Percentiles rank a stretch among this genome's conserved stretches.
These are phyloP conservation scores for Rhizopus stolonifer DNA, from an alignment of 371 early-diverging fungal genomes.

Conservation along the genomic window DNA sequence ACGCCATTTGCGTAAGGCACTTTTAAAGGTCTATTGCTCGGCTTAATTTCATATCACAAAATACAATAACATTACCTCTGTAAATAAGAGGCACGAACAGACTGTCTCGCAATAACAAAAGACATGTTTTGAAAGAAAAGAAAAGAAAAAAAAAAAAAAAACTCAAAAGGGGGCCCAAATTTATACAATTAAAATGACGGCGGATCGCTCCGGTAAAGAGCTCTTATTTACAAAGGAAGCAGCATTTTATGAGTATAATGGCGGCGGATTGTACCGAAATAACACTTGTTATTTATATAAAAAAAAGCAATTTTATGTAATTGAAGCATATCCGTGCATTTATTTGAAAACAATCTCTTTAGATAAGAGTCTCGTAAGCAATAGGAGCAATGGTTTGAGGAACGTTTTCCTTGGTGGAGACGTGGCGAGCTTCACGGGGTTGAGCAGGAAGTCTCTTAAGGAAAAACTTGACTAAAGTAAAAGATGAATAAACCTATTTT, in stretches of 20 bases:
- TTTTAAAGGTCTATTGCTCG: neutral
- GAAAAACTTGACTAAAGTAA: neutral
- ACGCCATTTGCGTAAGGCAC: neutral
- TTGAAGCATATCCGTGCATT: neutral
- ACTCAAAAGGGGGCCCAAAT: neutral
- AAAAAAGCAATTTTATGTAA: neutral
- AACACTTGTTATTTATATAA: neutral
- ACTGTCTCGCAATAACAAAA: slow-evolving; percentile 7
- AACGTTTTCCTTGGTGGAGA: slow-evolving; percentile 87
- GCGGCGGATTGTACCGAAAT: no score
- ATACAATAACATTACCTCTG: neutral
- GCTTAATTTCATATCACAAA: neutral
- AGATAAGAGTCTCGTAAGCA: slow-evolving; percentile 91
- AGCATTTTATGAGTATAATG: no score
- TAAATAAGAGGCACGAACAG: neutral
- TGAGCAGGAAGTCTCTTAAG: slow-evolving; percentile 94
- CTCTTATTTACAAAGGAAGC: no score
- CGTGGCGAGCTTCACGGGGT: slow-evolving; percentile 91
- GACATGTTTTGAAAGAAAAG: slow-evolving; percentile 6
- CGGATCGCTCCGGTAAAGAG: no score
- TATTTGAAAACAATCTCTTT: slow-evolving; percentile 26
- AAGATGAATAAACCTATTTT: neutral
- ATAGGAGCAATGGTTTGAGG: slow-evolving; percentile 94
- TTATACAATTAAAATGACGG: neutral
- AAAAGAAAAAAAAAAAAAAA: neutral